Base-by-base conservation (phyloP, 202 grass and related monocot genomes). In the Setaria italica region DNA sequence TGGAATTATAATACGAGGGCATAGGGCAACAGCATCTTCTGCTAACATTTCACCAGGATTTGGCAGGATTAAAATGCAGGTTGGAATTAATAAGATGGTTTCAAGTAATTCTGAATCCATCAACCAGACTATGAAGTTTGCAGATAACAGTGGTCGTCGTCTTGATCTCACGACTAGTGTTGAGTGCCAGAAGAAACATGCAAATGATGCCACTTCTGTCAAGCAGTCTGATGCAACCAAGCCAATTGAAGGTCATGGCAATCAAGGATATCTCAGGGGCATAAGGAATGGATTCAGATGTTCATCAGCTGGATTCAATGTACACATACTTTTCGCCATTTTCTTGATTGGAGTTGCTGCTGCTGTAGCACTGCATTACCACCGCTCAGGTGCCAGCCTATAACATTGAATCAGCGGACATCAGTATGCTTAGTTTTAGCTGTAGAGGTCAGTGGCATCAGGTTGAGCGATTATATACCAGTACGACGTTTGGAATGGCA, bases 11-110 rank as follows among this genome's bases (percentile, higher is more conserved):
- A 2, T 82, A 65, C 76, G 80, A 55, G 80, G 16, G 9, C 79
- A 80, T 63, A 7, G 1, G 39, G 8, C 10, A 47, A 20, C 11
- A n/a, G 6, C 66, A 67, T 21, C 80, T 58, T 12, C 63, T 48
- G 37, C 9, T 34, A 59, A 25, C 41, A 16, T 25, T 42, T 34
- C 74, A 64, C 56, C 34, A 84, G 50, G 66, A 72, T 0, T 5
- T 58, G 0, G 0, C 20, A 84, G 2, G 19, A 1, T 56, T 13
- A 92, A 6, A 60, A 51, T 86, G 62, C 85, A 92, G 80, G 37
- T 81, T 70, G 45, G 51, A 62, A 34, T 90, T 59, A 59, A 82
- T 17, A 92, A 37, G 83, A 95, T 95, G 93, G 80, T 88, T 67
- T 79, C 77, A 13, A 87, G 80, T 69, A 88, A 88, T 64, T 69